Base-by-base conservation (phyloP, 2,329 filamentous ascomycete genomes). In the Xylaria sp. region DNA sequence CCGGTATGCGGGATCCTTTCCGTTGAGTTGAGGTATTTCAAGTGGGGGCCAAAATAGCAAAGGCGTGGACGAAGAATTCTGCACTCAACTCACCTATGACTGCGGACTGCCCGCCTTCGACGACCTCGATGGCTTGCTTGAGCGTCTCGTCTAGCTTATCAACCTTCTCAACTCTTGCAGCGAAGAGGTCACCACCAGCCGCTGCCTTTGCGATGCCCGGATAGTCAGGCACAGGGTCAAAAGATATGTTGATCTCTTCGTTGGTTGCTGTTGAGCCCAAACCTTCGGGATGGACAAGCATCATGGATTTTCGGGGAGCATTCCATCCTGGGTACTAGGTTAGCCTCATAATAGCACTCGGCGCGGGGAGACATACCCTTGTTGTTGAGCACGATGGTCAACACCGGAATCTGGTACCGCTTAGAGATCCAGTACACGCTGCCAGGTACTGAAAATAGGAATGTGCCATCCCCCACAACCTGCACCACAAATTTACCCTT, bases 181-280 rank as follows among this genome's bases (percentile, higher is more conserved):
- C 78, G 60, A 81, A 81, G 7, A 87, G 73, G 19, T 85, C 78
- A 6, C 85, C 85, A 1, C 82, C 83, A 0, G 83, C 82, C 0
- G 86, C 84, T 0, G 85, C 86, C 75, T 86, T 85, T 19, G 85
- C 86, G 52, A 88, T 87, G 38, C 84, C 85, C 0, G 83, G 74
- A 68, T 86, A 88, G 71, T 88, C 84, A 0, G 86, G 86, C 4
- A 79, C 77, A 0, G 86, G 86, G 25, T 80, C 78, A 64, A 88
- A 87, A 0, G 83, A 84, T 65, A 88, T 87, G 69, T 87, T 87
- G 67, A 87, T 82, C 71, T 88, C 86, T 60, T 86, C 84, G 71
- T 87, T 87, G n/a, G 78, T 82, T 0, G 83, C 83, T 68, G 74
- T 78, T 25, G 84, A 82, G 1, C 82, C 85, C 2, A 82, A 72